Evolutionary conservation across 192 early-diverging fungal genomes (phyloP), one percentile per base, ranked within the genome.

Genomic region (Kappamyces sp.): DNA sequence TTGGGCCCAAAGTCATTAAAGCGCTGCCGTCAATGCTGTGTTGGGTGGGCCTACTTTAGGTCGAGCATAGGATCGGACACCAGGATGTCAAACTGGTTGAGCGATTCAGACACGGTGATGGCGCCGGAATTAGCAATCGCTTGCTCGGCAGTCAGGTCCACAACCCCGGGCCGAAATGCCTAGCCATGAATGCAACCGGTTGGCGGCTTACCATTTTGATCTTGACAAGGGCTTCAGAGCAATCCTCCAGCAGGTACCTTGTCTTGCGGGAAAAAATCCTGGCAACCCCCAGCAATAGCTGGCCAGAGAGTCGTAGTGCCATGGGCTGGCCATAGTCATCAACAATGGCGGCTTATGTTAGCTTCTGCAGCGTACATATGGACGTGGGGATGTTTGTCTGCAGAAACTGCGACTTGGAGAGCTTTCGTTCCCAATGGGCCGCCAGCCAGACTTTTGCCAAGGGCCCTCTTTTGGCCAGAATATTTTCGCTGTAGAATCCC

Each of bases 381-480:
- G 93, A 88, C 15, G 73, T 79, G 44, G 86, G 75, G 47, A 99
- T 84, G 72, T 93, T 92, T n/a, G 97, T 89, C 54, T 94, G 90
- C 48, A 98, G 66, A 53, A 96, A 84, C 77, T 99, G 93, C 3
- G 83, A 74, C 67, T 99, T 99, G 59, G 86, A 88, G 36, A 99
- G 75, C 80, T 99, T 99, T 67, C 88, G 79, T 73, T 99, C 97
- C 86, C 89, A 90, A 63, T 98, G 92, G 35, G 95, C 90, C 9
- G 97, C 97, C 15, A 99, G 83, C 97, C 97, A 99, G 58, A 97
- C 90, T 67, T 90, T 90, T 55, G 91, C 90, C 50, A 99, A 77
- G 44, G 93, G 86, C 3, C 94, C 93, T 65, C 70, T 72, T 61
- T 78, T 78, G 42, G 62, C 44, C 23, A 80, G 58, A 3, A 80